Evolutionary conservation across 1,139 yeast species (phyloP).

Genomic region (Taphrina flavorubra): DNA sequence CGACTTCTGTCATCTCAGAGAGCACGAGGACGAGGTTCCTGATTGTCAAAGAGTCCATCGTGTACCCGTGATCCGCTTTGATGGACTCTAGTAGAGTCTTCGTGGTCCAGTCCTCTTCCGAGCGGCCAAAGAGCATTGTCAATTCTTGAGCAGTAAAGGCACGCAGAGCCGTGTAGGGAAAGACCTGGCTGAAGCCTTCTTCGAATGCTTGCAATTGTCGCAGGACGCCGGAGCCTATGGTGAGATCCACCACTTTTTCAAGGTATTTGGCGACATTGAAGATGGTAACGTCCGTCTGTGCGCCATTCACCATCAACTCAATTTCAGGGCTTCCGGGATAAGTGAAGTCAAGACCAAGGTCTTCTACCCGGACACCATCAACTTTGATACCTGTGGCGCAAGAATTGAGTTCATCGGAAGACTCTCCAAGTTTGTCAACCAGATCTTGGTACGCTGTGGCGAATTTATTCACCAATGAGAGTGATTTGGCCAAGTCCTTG

Average conservation of each 20-base stretch:
- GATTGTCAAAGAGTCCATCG: constrained; percentile 70
- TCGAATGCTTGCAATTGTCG: constrained; percentile 72
- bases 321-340: constrained; percentile 77
- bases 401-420: constrained; percentile 18
- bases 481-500: constrained; percentile 64
- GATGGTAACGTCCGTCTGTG: constrained; percentile 58
- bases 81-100: constrained; percentile 63
- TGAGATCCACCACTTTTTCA: constrained; percentile 63
- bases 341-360: constrained; percentile 67
- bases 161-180: constrained; percentile 75
- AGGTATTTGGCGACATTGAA: constrained; percentile 67
- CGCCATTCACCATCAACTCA: constrained; percentile 66
- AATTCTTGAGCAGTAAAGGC: constrained; percentile 78
- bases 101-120: constrained; percentile 85
- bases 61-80: constrained; percentile 90
- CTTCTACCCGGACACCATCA: constrained; percentile 58
- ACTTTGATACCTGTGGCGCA: constrained; percentile 49
- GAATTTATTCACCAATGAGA: constrained; percentile 60
- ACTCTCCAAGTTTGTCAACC: constrained; percentile 43
- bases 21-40: constrained; percentile 66
- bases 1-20: constrained; percentile 59
- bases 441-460: constrained; percentile 48
- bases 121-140: constrained; percentile 70
- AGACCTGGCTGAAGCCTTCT: constrained; percentile 81
- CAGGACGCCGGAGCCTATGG: constrained; percentile 68